phyloP scores from a whole-genome alignment of 768 basidiomycete genomes.

The Leucogyrophana mollusca region DNA sequence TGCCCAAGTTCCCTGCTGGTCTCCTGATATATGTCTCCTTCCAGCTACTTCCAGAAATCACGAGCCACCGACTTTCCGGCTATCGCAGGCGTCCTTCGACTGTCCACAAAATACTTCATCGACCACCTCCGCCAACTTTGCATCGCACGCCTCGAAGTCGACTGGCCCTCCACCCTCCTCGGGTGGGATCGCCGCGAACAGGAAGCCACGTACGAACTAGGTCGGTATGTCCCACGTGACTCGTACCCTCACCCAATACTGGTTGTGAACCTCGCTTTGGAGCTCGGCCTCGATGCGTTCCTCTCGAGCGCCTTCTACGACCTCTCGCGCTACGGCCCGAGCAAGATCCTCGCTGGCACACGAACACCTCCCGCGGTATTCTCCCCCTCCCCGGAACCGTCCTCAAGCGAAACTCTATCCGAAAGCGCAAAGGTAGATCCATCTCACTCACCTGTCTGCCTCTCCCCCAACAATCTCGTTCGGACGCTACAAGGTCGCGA shows the following conservation, averaged over 20 bases:
- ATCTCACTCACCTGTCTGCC: constrained; percentile 19
- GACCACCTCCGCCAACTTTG: constrained; percentile 63
- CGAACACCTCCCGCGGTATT: constrained; percentile 31
- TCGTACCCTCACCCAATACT: constrained; percentile 65
- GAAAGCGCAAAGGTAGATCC: constrained; percentile 4
- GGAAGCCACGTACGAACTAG: constrained; percentile 44
- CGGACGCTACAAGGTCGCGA: constrained; percentile 65
- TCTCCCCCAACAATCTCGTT: constrained; percentile 39
- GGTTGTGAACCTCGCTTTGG: constrained; percentile 66
- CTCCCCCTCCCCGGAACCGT: constrained; percentile 19
- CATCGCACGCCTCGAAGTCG: constrained; percentile 52
- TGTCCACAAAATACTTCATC: constrained; percentile 76
- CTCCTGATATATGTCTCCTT: constrained; percentile 1
- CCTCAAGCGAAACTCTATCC: constrained; percentile 3
- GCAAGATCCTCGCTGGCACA: constrained; percentile 61
- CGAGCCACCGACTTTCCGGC: constrained; percentile 55
- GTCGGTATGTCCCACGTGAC: constrained; percentile 60
- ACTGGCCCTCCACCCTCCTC: constrained; percentile 67
- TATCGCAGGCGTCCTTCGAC: constrained; percentile 63
- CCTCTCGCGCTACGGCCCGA: constrained; percentile 69
- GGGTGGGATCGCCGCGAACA: constrained; percentile 72
- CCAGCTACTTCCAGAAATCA: constrained; percentile 53
- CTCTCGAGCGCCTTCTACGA: constrained; percentile 77
- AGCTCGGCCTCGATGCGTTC: constrained; percentile 54
- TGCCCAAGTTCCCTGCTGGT: neutral